Base-by-base conservation (phyloP, 495 filamentous ascomycete species). In the Lichina pygmaea region DNA sequence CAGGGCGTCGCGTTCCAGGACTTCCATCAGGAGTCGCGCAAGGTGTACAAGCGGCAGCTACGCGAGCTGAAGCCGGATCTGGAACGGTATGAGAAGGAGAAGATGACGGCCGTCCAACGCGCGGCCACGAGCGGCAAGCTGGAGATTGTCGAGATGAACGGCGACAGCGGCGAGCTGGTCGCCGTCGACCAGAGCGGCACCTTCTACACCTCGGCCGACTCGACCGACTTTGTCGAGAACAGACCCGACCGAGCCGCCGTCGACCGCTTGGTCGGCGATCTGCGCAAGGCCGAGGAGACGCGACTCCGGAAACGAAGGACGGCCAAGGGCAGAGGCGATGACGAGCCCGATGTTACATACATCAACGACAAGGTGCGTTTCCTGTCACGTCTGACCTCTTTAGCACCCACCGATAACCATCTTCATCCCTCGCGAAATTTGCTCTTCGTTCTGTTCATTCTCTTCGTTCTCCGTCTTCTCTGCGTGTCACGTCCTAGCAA, bases 41-140 rank as follows among this genome's bases (percentile, higher is more conserved):
- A 95, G 58, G 73, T 86, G 8, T 97, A 97, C 65, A 89, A 93
- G 62, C 71, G 83, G 33, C 85, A 94, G 63, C 60, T 97, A 51
- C 68, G 75, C 12, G 70, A 83, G 52, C 33, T 68, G 48, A 53
- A 55, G 44, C 58, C 57, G 38, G 73, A 94, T 55, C 58, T 83
- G 50, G 84, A 86, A 45, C 66, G 60, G 9, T 95, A 97, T 58
- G 81, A 89, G 52, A 70, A 70, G 50, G 75, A 85, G 49, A 94
- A 93, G 64, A 67, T 78, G 55, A 74, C 74, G 30, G 79, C 79
- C 31, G 73, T 97, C 42, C 75, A 93, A 60, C 73, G 72, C 53
- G 82, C 86, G 9, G 85, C 85, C 7, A 66, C 70, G 10, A 72
- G 66, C 34, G 85, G 85, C 13, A 78, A 81, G 43, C 62, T 93